A percentile compares a stretch with the other conserved stretches of the same genome.
phyloP scores from a whole-genome alignment of 306 rosid genomes.

The Prinsepia uniflora region DNA sequence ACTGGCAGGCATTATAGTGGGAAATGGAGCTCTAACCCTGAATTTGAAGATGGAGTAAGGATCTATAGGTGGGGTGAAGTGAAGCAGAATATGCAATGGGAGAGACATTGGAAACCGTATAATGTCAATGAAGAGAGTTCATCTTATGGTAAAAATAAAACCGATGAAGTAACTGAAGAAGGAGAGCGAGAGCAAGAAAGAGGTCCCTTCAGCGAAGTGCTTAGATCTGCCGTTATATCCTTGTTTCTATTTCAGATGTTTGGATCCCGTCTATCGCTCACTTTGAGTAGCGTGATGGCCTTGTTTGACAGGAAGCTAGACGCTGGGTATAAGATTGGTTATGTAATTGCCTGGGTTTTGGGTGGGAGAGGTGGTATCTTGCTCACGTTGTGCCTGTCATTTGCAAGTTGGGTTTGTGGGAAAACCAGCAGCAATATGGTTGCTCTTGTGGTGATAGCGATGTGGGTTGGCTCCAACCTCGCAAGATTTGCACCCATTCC shows the following conservation, averaged over 20 bases:
- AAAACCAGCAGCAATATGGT: conserved; percentile 84
- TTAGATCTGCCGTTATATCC: conserved; percentile 58
- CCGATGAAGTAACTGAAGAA: conserved; percentile 47
- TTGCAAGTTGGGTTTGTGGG: conserved; percentile 89
- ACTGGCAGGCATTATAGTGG: conserved; percentile 35
- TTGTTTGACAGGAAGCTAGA: conserved; percentile 70
- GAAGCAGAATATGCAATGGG: conserved; percentile 45
- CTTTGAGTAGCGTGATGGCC: conserved; percentile 67
- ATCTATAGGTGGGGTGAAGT: conserved; percentile 56
- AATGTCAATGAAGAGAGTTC: conserved; percentile 32
- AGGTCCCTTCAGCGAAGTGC: conserved; percentile 59
- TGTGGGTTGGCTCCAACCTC: conserved; percentile 78
- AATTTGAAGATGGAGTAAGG: conserved; percentile 51
- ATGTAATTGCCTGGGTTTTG: conserved; percentile 73
- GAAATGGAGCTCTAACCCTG: conserved; percentile 46
- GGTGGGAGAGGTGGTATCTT: conserved; percentile 81
- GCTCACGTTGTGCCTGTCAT: conserved; percentile 68
- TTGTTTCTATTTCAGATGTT: conserved; percentile 55
- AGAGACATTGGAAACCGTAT: conserved; percentile 44
- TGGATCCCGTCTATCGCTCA: conserved; percentile 63
- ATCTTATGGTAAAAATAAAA: conserved; percentile 33
- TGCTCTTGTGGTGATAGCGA: conserved; percentile 66
- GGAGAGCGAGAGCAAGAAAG: conserved; percentile 36
- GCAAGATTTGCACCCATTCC: conserved; percentile 72
- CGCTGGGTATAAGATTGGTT: conserved; percentile 64